A percentile compares a stretch with the other conserved stretches of the same genome.
Conservation (phyloP, 768 basidiomycete species). For the Hortiboletus campestris region DNA sequence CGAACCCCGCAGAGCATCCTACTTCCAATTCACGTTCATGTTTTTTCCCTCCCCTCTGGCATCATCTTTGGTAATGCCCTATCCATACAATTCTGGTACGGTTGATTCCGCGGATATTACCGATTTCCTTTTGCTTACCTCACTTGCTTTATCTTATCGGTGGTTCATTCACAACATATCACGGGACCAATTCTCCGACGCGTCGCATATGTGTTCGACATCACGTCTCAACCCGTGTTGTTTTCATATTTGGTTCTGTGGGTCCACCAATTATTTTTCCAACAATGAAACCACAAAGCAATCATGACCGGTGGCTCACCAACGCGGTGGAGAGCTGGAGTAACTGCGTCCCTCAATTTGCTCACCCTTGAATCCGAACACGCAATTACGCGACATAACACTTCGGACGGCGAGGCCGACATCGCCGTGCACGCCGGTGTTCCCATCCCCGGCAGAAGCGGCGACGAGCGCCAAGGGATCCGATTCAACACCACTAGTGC, state of each 20-base stretch:
- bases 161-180: not conserved
- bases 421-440: constrained; percentile 14
- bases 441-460: constrained; percentile 13
- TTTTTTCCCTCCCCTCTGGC: not conserved
- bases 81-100: constrained; percentile 1
- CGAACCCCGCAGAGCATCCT: not conserved
- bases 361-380: constrained; percentile 12
- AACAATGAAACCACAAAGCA: constrained; percentile 26
- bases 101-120: constrained; percentile 12
- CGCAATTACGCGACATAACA: constrained; percentile 7
- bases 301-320: constrained; percentile 26
- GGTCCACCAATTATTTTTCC: constrained; percentile 31
- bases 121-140: constrained; percentile 17
- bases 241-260: constrained; percentile 34
- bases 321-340: constrained; percentile 12
- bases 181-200: constrained; percentile 10
- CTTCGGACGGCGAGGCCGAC: constrained; percentile 22
- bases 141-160: constrained; percentile 25
- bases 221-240: constrained; percentile 17
- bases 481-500: constrained; percentile 8
- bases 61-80: not conserved
- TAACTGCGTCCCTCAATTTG: constrained; percentile 6
- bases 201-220: constrained; percentile 12
- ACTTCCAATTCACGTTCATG: not conserved
- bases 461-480: constrained; percentile 10